These are phyloP conservation scores for Suhomyces chickasaworum DNA, from an alignment of 1,139 yeast genomes.

Conservation along the genomic window DNA sequence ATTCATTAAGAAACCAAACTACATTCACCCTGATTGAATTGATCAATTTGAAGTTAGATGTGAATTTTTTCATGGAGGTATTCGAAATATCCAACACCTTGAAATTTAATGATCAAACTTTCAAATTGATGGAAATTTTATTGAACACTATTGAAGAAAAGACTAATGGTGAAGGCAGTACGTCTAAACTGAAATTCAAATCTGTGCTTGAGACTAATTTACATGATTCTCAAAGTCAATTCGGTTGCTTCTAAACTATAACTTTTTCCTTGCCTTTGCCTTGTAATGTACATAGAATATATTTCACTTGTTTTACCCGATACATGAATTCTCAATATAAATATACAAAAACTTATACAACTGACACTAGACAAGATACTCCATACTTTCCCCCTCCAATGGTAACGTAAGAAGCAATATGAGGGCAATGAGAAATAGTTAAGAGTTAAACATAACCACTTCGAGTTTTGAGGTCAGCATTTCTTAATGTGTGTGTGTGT, in stretches of 20 bases:
- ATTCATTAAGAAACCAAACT: slow-evolving; percentile 27
- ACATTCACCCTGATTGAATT: slow-evolving; percentile 22
- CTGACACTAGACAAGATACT: slow-evolving; percentile 6
- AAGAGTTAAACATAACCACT: neutral
- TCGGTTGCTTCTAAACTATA: slow-evolving; percentile 23
- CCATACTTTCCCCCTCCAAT: slow-evolving; percentile 19
- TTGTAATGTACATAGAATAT: neutral
- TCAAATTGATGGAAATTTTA: slow-evolving; percentile 38
- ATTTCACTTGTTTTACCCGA: neutral
- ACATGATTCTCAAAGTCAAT: slow-evolving; percentile 37
- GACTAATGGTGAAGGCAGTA: slow-evolving; percentile 22
- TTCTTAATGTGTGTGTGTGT: slow-evolving; percentile 14
- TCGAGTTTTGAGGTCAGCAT: neutral
- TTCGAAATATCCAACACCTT: slow-evolving; percentile 42
- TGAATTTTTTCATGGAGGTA: slow-evolving; percentile 42
- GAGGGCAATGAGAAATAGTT: neutral
- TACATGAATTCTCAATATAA: slow-evolving; percentile 2
- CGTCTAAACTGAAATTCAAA: slow-evolving; percentile 32
- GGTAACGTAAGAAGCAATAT: slow-evolving; percentile 3
- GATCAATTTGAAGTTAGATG: slow-evolving; percentile 39
- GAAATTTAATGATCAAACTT: slow-evolving; percentile 39
- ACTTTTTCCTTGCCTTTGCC: too few species aligned
- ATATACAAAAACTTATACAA: neutral
- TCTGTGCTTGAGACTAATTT: slow-evolving; percentile 32
- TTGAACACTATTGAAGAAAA: slow-evolving; percentile 35